These are phyloP conservation scores for Colletotrichum nymphaeae DNA, from an alignment of 2,329 filamentous ascomycete species.

Conservation along the genomic window DNA sequence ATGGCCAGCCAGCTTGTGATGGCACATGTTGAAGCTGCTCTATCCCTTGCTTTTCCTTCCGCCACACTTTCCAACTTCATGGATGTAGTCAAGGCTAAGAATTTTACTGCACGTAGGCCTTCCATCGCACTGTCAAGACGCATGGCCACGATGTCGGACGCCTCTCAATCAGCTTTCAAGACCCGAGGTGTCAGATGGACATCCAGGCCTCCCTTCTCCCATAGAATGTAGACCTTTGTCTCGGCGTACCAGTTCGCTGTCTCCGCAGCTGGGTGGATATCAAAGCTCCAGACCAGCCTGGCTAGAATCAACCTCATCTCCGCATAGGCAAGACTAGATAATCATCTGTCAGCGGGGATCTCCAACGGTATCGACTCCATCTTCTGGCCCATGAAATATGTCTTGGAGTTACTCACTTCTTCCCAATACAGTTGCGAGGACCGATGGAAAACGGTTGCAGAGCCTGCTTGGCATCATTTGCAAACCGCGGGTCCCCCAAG, in stretches of 20 bases:
- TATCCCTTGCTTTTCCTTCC: too few species aligned
- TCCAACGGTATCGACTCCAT: too few species aligned
- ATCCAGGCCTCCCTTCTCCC: not conserved
- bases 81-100: too few species aligned
- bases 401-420: not conserved
- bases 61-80: too few species aligned
- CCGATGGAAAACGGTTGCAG: not conserved
- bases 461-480: not conserved
- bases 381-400: not conserved
- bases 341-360: not conserved
- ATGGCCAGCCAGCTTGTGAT: too few species aligned
- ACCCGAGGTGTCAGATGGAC: not conserved
- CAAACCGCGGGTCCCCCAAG: not conserved
- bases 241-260: not conserved
- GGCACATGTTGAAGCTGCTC: too few species aligned
- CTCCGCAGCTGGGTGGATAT: not conserved
- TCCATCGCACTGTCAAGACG: too few species aligned
- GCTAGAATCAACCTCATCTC: not conserved
- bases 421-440: not conserved
- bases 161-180: not conserved
- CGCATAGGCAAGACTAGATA: not conserved
- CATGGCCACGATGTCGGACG: too few species aligned
- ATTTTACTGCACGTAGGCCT: too few species aligned
- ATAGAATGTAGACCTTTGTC: not conserved
- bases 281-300: not conserved